Conservation (phyloP, 2,329 filamentous ascomycete genomes). For the Aspergillus thermomutatus region DNA sequence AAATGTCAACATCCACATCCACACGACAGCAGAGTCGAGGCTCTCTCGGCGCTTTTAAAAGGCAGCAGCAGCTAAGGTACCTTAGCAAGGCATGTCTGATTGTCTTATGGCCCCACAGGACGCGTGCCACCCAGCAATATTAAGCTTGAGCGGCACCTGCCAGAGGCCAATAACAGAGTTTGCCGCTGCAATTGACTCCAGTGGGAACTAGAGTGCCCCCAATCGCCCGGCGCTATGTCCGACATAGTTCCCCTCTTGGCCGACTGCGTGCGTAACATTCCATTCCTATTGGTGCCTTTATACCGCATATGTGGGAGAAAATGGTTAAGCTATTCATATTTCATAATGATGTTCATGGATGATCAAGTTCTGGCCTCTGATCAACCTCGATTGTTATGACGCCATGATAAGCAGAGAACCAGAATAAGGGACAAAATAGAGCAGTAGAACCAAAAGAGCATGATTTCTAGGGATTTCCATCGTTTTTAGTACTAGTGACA, state of each 20-base stretch:
- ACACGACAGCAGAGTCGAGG: not conserved
- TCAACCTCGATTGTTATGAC: not conserved
- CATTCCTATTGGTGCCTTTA: not conserved
- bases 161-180: not conserved
- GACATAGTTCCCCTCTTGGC: no score
- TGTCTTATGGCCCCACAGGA: not conserved
- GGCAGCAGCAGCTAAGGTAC: no score
- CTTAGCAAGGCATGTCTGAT: not conserved
- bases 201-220: not conserved
- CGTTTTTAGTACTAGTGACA: no score
- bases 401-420: no score
- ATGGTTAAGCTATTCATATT: no score
- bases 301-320: no score
- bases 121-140: not conserved
- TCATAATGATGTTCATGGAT: no score
- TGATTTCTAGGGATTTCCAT: no score
- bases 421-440: no score
- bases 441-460: no score
- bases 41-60: not conserved
- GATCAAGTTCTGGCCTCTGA: not conserved
- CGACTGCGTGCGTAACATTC: not conserved
- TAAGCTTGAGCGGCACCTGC: not conserved
- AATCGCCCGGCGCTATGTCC: not conserved
- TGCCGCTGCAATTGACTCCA: not conserved
- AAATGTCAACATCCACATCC: not conserved